Evolutionary conservation across 2,329 filamentous ascomycete genomes (phyloP).

Genomic region (Hysterium pulicare): DNA sequence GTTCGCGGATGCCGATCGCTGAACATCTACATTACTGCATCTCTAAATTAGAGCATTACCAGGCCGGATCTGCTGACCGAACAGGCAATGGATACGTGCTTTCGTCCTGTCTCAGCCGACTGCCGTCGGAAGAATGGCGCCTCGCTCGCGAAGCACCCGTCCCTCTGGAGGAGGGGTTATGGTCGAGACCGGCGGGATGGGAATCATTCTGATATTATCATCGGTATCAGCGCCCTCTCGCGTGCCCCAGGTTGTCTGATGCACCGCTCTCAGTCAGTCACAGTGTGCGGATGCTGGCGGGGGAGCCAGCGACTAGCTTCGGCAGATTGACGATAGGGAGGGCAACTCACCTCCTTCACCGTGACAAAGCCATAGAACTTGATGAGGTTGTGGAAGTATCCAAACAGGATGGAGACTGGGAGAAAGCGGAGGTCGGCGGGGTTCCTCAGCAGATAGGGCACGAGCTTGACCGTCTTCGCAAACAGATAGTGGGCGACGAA

Average conservation of each 20-base stretch:
- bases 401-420: conserved; percentile 83
- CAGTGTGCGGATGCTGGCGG: conserved; percentile 8
- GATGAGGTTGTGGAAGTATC: conserved; percentile 88
- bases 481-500: conserved; percentile 56
- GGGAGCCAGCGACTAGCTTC: conserved; percentile 16
- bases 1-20: conserved; percentile 22
- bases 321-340: background rate
- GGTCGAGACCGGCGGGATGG: conserved; percentile 29
- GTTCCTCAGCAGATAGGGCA: conserved; percentile 81
- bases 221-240: conserved; percentile 86
- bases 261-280: conserved; percentile 15
- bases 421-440: conserved; percentile 76
- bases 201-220: conserved; percentile 40
- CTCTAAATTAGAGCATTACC: conserved; percentile 19
- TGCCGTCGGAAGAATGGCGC: conserved; percentile 24
- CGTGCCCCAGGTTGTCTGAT: conserved; percentile 90
- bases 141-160: conserved; percentile 35
- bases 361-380: conserved; percentile 86
- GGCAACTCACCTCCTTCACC: conserved; percentile 42
- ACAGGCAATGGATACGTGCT: conserved; percentile 14
- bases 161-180: conserved; percentile 33
- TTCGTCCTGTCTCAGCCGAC: conserved; percentile 20
- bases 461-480: conserved; percentile 86
- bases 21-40: conserved; percentile 36
- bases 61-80: conserved; percentile 21